A percentile compares a stretch with the other conserved stretches of the same genome.
Conservation (phyloP, 2,329 filamentous ascomycete genomes). For the Immersiporthe knoxdaviesiana region DNA sequence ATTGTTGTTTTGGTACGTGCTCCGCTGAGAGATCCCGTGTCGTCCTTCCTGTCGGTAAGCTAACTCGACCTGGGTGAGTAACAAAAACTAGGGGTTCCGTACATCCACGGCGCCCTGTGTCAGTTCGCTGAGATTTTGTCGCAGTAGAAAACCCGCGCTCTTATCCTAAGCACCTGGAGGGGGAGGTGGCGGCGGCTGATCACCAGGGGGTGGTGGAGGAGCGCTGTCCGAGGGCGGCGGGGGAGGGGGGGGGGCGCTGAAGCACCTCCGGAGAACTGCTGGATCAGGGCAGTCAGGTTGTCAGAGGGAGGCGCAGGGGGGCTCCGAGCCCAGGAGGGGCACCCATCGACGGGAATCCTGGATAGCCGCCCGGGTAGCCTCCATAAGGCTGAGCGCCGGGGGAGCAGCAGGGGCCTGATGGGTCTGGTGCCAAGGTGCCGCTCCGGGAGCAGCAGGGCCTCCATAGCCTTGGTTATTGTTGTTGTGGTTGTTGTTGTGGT, state of each 20-base stretch:
- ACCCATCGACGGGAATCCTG: slow-evolving; percentile 44
- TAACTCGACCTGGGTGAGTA: slow-evolving; percentile 14
- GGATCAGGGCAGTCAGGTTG: slow-evolving; percentile 67
- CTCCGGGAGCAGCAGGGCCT: slow-evolving; percentile 40
- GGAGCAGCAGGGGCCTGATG: slow-evolving; percentile 41
- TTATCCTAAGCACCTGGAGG: slow-evolving; percentile 36
- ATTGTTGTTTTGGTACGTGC: slow-evolving; percentile 9
- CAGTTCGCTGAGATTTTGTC: slow-evolving; percentile 31
- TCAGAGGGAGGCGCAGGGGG: slow-evolving; percentile 56
- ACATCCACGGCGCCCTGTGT: slow-evolving; percentile 31
- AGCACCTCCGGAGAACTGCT: slow-evolving; percentile 54
- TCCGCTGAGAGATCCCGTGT: slow-evolving; percentile 4
- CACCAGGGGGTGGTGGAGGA: slow-evolving; percentile 43
- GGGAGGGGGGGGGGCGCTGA: slow-evolving; percentile 34
- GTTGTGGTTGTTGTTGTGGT: slow-evolving; percentile 36
- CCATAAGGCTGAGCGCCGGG: slow-evolving; percentile 43
- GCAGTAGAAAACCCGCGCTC: slow-evolving; percentile 2
- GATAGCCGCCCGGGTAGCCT: slow-evolving; percentile 53
- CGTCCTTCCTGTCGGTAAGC: slow-evolving; percentile 18
- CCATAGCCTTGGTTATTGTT: slow-evolving; percentile 38
- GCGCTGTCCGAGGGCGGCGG: slow-evolving; percentile 39
- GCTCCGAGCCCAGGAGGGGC: slow-evolving; percentile 41
- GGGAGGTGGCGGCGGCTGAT: slow-evolving; percentile 41
- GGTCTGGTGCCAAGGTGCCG: slow-evolving; percentile 60
- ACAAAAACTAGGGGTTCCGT: slow-evolving; percentile 1